phyloP scores from a whole-genome alignment of 352 stramenopile species.

The Lagenidium sp. region DNA sequence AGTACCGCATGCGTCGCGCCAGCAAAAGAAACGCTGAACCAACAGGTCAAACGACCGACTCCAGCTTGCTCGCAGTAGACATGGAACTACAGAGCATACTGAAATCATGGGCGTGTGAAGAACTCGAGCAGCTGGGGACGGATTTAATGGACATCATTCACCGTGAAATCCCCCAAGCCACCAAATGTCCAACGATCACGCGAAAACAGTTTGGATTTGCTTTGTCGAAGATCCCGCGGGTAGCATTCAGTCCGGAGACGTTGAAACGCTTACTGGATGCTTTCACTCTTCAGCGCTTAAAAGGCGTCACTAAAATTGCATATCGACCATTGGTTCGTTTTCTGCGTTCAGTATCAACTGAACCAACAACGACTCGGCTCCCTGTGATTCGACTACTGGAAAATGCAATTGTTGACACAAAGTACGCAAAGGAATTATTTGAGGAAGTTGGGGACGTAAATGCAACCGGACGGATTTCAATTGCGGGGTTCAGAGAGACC shows the following conservation, averaged over 20 bases:
- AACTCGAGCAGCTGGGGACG: slow-evolving; percentile 27
- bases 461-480: slow-evolving; percentile 23
- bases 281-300: too few species aligned
- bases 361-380: too few species aligned
- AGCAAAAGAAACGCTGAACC: neutral
- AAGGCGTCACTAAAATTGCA: too few species aligned
- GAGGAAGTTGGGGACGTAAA: slow-evolving; percentile 35
- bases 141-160: slow-evolving; percentile 30
- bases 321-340: slow-evolving; percentile 40
- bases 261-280: too few species aligned
- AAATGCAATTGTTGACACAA: too few species aligned
- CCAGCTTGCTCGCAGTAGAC: slow-evolving; percentile 14
- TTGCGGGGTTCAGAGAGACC: slow-evolving; percentile 32
- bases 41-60: neutral
- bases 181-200: slow-evolving; percentile 16
- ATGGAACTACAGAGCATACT: slow-evolving; percentile 25
- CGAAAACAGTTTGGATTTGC: slow-evolving; percentile 51
- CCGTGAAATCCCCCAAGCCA: slow-evolving; percentile 18
- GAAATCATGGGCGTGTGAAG: slow-evolving; percentile 24
- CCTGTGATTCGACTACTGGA: too few species aligned
- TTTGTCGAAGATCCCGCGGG: slow-evolving; percentile 25
- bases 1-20: slow-evolving; percentile 7
- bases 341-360: slow-evolving; percentile 26
- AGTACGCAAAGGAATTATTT: slow-evolving; percentile 27
- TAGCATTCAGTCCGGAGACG: slow-evolving; percentile 34